Conservation (phyloP, 805 yeast species). For the Wickerhamiella occidentalis region DNA sequence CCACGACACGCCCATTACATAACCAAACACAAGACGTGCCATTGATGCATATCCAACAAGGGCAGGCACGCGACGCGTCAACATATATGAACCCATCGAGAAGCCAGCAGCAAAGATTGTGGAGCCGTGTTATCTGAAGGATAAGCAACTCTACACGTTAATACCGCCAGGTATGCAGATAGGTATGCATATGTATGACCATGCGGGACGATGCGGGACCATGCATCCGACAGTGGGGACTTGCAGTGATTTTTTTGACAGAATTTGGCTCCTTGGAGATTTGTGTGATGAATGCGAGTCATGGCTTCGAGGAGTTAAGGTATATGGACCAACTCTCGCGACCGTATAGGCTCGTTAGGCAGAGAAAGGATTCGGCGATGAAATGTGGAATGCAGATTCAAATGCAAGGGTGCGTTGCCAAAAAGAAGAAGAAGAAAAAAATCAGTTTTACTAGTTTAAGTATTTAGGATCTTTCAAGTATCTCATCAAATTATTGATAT, state of each 20-base stretch:
- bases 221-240: conserved; percentile 1
- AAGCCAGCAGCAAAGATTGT: no score
- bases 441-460: no score
- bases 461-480: no score
- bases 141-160: no score
- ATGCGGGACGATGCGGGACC: not conserved
- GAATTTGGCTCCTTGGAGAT: not conserved
- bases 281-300: not conserved
- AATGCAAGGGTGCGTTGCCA: not conserved
- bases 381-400: not conserved
- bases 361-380: not conserved
- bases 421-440: no score
- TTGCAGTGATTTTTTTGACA: not conserved
- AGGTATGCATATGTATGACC: not conserved
- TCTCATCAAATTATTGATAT: not conserved
- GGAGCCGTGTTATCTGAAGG: no score
- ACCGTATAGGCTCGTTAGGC: not conserved
- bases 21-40: not conserved
- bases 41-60: no score
- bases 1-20: not conserved
- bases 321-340: not conserved
- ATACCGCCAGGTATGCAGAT: not conserved
- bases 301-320: not conserved
- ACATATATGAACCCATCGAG: no score
- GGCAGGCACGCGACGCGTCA: no score